Evolutionary conservation across 169 alveolate genomes (phyloP).

Genomic region (Cryptosporidium tyzzeri): DNA sequence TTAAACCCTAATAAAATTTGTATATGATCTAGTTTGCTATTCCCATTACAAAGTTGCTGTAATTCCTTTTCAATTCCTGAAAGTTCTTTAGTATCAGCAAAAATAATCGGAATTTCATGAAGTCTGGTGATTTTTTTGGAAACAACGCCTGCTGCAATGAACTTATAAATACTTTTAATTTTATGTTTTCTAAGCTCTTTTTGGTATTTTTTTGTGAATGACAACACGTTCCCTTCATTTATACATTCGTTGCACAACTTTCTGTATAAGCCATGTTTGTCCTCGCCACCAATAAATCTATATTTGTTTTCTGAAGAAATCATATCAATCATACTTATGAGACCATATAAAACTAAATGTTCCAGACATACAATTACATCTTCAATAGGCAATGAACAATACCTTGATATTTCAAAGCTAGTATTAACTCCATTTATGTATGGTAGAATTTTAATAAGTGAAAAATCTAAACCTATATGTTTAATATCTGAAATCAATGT

Average conservation of each 20-base stretch:
- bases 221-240: constrained; percentile 29
- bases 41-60: constrained; percentile 26
- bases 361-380: constrained; percentile 56
- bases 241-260: constrained; percentile 33
- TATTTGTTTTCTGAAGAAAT: constrained; percentile 54
- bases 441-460: constrained; percentile 24
- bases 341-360: constrained; percentile 36
- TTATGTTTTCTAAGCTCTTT: constrained; percentile 5
- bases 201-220: constrained; percentile 44
- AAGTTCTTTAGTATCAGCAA: neutral
- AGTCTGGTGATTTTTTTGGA: constrained; percentile 37
- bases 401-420: constrained; percentile 42
- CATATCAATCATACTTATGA: constrained; percentile 58
- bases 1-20: constrained; percentile 53
- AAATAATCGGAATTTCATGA: constrained; percentile 47
- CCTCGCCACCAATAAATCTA: constrained; percentile 48
- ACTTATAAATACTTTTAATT: constrained; percentile 22
- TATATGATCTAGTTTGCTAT: constrained; percentile 24
- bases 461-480: constrained; percentile 40
- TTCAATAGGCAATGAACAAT: constrained; percentile 28
- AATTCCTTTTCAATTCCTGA: constrained; percentile 10
- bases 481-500: constrained; percentile 7
- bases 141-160: constrained; percentile 29
- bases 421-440: constrained; percentile 52
- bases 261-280: constrained; percentile 23